Evolutionary conservation across 139 green algal species (phyloP), one percentile per base, ranked within the genome.

Genomic region (Coccomyxa sp.): DNA sequence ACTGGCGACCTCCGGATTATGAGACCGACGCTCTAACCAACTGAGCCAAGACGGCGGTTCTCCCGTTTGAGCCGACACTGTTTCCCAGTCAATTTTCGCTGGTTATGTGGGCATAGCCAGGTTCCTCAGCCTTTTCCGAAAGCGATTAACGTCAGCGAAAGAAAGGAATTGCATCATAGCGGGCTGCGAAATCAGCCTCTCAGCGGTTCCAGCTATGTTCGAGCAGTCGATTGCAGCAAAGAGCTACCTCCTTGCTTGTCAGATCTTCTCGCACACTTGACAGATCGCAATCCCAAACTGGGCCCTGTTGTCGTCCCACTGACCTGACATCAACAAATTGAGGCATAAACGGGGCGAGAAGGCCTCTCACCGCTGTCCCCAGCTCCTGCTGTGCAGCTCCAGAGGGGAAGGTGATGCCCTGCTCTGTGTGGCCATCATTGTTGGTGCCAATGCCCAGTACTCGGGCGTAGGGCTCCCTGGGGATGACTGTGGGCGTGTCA

Each of bases 351-450:
- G n/a, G n/a, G 64, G 64, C 64, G 33, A 8, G 27, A 12, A 27
- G 33, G 34, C 14, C 33, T 33, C 70, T 31, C 34, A 74, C 71
- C 35, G 71, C 71, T 76, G 71, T 37, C 10, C 71, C 71, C 29
- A 76, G 71, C 22, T 38, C 71, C 22, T 6, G 39, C 39, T 76
- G 71, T 14, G 71, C 71, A 36, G 33, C 16, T 18, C 39, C 35
- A 29, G 31, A 54, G 22, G 71, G 71, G 39, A 76, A 76, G 22
- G 71, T 76, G 71, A 76, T 76, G 71, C 71, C 71, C 39, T 76
- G n/a, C 71, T 58, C 27, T 8, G 71, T 76, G 71, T 44, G 35
- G 71, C 71, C 71, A 39, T 76, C 71, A 27, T 76, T 76, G 71
- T 76, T 76, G 71, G 35, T 76, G 39, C 71, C 71, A 34, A 58